These are phyloP conservation scores for Starmera dryadoides DNA, from an alignment of 805 yeast species.

Conservation along the genomic window DNA sequence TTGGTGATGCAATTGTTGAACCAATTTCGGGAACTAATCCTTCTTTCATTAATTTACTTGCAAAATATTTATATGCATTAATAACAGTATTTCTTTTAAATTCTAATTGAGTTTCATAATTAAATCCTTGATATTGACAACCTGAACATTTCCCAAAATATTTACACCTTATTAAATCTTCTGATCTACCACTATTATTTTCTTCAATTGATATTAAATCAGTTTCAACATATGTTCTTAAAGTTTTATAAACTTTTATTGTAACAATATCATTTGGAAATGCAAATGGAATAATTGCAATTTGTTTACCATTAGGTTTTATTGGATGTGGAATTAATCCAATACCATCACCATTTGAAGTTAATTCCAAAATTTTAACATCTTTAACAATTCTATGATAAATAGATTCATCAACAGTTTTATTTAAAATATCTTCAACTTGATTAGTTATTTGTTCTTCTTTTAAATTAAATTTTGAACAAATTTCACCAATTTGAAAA, in stretches of 20 bases:
- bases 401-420: conserved; percentile 31
- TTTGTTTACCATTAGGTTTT: conserved; percentile 37
- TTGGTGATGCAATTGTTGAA: conserved; percentile 69
- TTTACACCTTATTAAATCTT: conserved; percentile 64
- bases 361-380: conserved; percentile 49
- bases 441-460: conserved; percentile 53
- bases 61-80: conserved; percentile 77
- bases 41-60: conserved; percentile 41
- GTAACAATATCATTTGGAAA: conserved; percentile 77
- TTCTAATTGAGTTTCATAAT: conserved; percentile 64
- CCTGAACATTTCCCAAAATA: conserved; percentile 94
- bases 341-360: conserved; percentile 86
- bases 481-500: conserved; percentile 59
- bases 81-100: conserved; percentile 68
- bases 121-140: conserved; percentile 82
- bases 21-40: conserved; percentile 52
- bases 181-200: conserved; percentile 25
- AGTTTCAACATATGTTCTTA: conserved; percentile 65
- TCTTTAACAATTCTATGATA: conserved; percentile 54
- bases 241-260: conserved; percentile 70
- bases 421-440: conserved; percentile 57
- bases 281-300: conserved; percentile 80
- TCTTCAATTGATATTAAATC: conserved; percentile 53
- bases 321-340: conserved; percentile 63
- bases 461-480: conserved; percentile 33